A percentile compares a stretch with the other conserved stretches of the same genome.
These are phyloP conservation scores for Nigrospora sphaerica DNA, from an alignment of 2,329 filamentous ascomycete genomes.

Conservation along the genomic window DNA sequence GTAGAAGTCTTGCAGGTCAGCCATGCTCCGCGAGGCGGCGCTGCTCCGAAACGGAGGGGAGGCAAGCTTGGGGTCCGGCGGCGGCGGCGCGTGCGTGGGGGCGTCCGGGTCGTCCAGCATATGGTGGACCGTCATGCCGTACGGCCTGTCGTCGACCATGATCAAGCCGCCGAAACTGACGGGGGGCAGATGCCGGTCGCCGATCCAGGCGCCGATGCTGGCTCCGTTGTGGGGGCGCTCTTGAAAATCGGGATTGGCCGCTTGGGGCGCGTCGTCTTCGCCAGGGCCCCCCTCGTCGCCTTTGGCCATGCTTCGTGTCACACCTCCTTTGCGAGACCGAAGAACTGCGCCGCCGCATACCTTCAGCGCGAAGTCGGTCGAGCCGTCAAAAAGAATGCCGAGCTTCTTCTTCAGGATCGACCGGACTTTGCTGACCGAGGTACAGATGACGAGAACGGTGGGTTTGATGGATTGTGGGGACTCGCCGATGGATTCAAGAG, in stretches of 20 bases:
- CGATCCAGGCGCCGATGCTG: slow-evolving; percentile 86
- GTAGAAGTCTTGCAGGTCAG: slow-evolving; percentile 23
- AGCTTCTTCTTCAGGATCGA: slow-evolving; percentile 64
- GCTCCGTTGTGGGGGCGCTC: slow-evolving; percentile 74
- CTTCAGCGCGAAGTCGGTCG: slow-evolving; percentile 57
- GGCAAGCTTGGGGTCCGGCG: slow-evolving; percentile 8
- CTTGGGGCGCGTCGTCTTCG: slow-evolving; percentile 51
- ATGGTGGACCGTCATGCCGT: slow-evolving; percentile 95
- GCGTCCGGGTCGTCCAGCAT: slow-evolving; percentile 71
- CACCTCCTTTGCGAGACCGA: slow-evolving; percentile 44
- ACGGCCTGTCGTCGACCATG: slow-evolving; percentile 74
- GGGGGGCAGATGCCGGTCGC: slow-evolving; percentile 77
- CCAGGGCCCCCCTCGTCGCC: slow-evolving; percentile 20
- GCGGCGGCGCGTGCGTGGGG: slow-evolving; percentile 1
- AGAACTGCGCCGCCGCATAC: slow-evolving; percentile 65
- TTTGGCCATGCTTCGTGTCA: slow-evolving; percentile 32
- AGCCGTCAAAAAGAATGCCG: slow-evolving; percentile 55
- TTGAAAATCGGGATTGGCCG: slow-evolving; percentile 71
- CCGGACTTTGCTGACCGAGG: slow-evolving; percentile 65
- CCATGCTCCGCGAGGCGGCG: slow-evolving; percentile 11
- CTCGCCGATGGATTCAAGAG: slow-evolving; percentile 67
- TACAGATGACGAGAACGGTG: slow-evolving; percentile 72
- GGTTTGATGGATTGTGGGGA: slow-evolving; percentile 58
- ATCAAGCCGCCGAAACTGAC: slow-evolving; percentile 88
- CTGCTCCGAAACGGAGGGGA: slow-evolving; percentile 14